Evolutionary conservation across 2,329 filamentous ascomycete species (phyloP).

Genomic region (Venturia carpophila): DNA sequence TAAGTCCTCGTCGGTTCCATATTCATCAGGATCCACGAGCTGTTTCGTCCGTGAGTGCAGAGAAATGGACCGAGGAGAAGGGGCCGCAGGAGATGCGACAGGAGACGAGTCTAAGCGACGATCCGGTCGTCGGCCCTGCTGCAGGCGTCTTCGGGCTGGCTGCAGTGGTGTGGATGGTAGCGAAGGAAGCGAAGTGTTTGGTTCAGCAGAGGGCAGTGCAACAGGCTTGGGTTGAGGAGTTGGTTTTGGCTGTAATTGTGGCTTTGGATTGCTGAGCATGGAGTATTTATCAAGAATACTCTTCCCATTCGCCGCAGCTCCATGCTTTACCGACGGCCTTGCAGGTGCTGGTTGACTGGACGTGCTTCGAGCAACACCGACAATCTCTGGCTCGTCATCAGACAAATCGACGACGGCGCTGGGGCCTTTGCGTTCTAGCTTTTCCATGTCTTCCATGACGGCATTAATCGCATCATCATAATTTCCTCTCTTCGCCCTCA

Average conservation of each 20-base stretch:
- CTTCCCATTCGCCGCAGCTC: neutral
- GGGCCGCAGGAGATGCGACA: neutral
- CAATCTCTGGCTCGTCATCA: constrained; percentile 20
- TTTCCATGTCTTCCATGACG: constrained; percentile 31
- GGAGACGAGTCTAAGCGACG: constrained; percentile 12
- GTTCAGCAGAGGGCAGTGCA: neutral
- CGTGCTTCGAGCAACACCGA: neutral
- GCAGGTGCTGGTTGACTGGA: neutral
- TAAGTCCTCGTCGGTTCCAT: constrained; percentile 12
- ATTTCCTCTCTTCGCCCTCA: constrained; percentile 44
- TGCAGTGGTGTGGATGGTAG: neutral
- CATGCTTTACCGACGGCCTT: neutral
- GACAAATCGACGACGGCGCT: constrained; percentile 20
- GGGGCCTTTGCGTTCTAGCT: constrained; percentile 19
- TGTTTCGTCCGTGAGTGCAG: neutral
- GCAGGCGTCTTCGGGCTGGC: constrained; percentile 5
- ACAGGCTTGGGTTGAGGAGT: neutral
- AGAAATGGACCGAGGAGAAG: neutral
- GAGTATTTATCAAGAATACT: constrained; percentile 8
- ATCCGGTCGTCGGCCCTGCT: constrained; percentile 13
- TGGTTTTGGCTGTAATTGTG: neutral
- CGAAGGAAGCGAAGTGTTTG: neutral
- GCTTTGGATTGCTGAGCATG: neutral
- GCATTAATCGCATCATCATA: constrained; percentile 49
- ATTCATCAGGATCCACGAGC: constrained; percentile 5